Conservation (phyloP, 2,329 filamentous ascomycete genomes). For the Botrytis hyacinthi region DNA sequence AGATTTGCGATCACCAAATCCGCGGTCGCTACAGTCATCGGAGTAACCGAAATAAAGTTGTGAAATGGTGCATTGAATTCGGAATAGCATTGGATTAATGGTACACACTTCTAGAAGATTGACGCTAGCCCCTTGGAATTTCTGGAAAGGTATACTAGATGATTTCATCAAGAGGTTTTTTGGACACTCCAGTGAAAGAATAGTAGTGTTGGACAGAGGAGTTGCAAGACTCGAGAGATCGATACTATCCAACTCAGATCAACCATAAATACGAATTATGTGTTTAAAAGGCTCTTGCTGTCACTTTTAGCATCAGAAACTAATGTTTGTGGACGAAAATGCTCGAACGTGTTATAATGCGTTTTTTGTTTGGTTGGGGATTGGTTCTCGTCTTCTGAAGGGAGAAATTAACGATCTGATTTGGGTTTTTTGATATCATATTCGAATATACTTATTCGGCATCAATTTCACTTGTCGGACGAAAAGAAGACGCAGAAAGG, state of each 20-base stretch:
- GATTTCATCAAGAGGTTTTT: background rate
- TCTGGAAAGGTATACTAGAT: background rate
- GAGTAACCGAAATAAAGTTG: background rate
- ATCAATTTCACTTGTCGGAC: background rate
- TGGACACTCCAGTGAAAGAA: background rate
- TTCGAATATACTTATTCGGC: background rate
- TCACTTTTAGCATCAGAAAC: background rate
- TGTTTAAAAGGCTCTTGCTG: background rate
- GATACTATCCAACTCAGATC: background rate
- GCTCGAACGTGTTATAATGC: background rate
- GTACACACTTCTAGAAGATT: background rate
- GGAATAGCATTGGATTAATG: background rate
- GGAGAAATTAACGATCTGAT: background rate
- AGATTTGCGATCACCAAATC: background rate
- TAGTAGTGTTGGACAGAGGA: background rate
- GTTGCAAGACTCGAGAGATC: background rate
- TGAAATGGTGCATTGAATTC: background rate
- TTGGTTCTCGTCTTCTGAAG: background rate
- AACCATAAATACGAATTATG: background rate
- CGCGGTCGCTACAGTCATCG: background rate
- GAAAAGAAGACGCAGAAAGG: background rate
- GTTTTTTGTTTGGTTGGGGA: background rate
- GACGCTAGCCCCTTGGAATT: background rate
- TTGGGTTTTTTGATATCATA: background rate
- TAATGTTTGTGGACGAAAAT: background rate